These are phyloP conservation scores for Suillus clintonianus DNA, from an alignment of 768 basidiomycete genomes.

Conservation along the genomic window DNA sequence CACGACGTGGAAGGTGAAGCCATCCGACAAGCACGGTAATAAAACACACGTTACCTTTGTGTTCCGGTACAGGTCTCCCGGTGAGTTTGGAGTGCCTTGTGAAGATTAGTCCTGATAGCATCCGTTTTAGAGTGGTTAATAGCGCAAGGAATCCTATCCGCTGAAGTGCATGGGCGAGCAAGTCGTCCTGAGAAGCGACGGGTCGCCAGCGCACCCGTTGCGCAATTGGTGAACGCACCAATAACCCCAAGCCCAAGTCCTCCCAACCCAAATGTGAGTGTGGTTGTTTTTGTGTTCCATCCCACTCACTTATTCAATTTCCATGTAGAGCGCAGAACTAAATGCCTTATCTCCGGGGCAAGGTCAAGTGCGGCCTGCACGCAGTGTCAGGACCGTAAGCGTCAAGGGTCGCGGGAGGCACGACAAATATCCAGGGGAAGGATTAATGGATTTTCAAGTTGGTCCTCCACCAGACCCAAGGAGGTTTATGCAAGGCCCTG, in stretches of 20 bases:
- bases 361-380: slow-evolving; percentile 3
- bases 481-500: neutral
- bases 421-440: slow-evolving; percentile 17
- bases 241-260: slow-evolving; percentile 14
- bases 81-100: slow-evolving; percentile 33
- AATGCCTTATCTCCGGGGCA: slow-evolving; percentile 7
- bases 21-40: slow-evolving; percentile 42
- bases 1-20: slow-evolving; percentile 55
- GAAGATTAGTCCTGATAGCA: neutral
- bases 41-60: slow-evolving; percentile 64
- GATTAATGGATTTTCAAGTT: slow-evolving; percentile 13
- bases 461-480: slow-evolving; percentile 4
- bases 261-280: slow-evolving; percentile 6
- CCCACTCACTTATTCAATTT: neutral
- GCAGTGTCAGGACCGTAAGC: slow-evolving; percentile 12
- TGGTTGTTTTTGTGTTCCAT: neutral
- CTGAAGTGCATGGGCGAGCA: slow-evolving; percentile 17
- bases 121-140: slow-evolving; percentile 47
- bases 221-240: neutral
- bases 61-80: slow-evolving; percentile 62
- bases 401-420: neutral
- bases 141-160: slow-evolving; percentile 51
- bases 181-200: slow-evolving; percentile 34
- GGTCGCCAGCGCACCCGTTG: slow-evolving; percentile 42
- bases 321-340: slow-evolving; percentile 10